Percentiles rank a stretch among this genome's conserved stretches.
Evolutionary conservation across 345 rosid genomes (phyloP).

Genomic region (rapeseed (Brassica napus)): Da-Ae NC_063443.1:12669501-12670000

Average conservation of each 20-base stretch:
- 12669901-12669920: conserved; percentile 76
- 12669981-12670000: background rate
- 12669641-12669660: conserved; percentile 73
- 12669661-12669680: conserved; percentile 78
- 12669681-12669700: conserved; percentile 88
- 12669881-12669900: conserved; percentile 98
- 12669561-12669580: background rate
- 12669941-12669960: conserved; percentile 6
- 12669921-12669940: background rate
- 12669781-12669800: conserved; percentile 92
- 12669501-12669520: background rate
- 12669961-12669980: background rate
- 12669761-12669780: conserved; percentile 72
- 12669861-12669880: conserved; percentile 80
- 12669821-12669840: conserved; percentile 73
- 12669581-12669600: background rate
- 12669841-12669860: conserved; percentile 86
- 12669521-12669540: background rate
- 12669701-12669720: conserved; percentile 84
- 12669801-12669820: conserved; percentile 76
- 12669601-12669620: conserved; percentile 60
- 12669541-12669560: background rate
- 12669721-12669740: conserved; percentile 93
- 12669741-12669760: conserved; percentile 89
- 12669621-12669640: conserved; percentile 77